These are phyloP conservation scores for Epipyxis sp. DNA, from an alignment of 108 stramenopile genomes.

Conservation along the genomic window DNA sequence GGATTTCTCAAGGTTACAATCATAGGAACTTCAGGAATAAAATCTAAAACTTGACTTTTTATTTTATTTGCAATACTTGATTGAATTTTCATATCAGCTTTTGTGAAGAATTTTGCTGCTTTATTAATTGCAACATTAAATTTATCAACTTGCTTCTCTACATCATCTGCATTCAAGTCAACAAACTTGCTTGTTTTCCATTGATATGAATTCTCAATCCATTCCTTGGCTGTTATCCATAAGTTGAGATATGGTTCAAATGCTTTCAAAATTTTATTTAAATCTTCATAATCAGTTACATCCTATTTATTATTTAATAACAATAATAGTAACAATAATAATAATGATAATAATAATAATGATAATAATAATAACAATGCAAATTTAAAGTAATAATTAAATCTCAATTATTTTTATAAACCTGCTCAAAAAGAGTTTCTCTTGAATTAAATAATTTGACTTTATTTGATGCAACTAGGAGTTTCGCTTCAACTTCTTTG, in stretches of 20 bases:
- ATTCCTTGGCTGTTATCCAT: conserved; percentile 57
- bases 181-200: conserved; percentile 51
- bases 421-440: conserved; percentile 56
- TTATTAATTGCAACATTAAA: conserved; percentile 51
- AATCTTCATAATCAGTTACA: conserved; percentile 60
- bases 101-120: conserved; percentile 53
- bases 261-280: conserved; percentile 47
- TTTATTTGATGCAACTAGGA: conserved; percentile 50
- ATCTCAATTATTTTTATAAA: conserved; percentile 59
- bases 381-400: conserved; percentile 48
- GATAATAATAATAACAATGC: too few relatives aligned
- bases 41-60: conserved; percentile 48
- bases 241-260: conserved; percentile 63
- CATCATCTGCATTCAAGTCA: conserved; percentile 51
- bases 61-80: conserved; percentile 53
- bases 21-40: conserved; percentile 54
- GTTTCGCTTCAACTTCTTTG: conserved; percentile 33
- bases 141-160: conserved; percentile 48
- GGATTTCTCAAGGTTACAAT: conserved; percentile 54
- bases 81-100: conserved; percentile 42
- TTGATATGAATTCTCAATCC: conserved; percentile 41
- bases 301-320: too few relatives aligned
- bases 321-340: too few relatives aligned
- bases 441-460: conserved; percentile 60
- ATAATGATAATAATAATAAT: too few relatives aligned